A percentile compares a stretch with the other conserved stretches of the same genome.
Evolutionary conservation across 176 grass and related monocot genomes (phyloP).

Genomic region (Pontederia paniculata): DNA sequence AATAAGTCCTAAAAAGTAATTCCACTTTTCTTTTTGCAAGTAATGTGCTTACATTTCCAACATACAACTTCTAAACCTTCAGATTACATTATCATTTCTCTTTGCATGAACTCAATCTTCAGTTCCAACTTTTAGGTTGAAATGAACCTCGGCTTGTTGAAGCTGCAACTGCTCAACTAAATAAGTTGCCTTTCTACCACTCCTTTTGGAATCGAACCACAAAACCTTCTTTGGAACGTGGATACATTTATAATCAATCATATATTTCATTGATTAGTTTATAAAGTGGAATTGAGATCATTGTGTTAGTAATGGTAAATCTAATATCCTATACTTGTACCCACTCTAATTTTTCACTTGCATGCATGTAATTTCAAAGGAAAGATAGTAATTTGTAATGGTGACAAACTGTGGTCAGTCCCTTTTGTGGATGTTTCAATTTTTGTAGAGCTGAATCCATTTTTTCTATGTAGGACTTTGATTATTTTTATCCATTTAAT

Average conservation of each 20-base stretch:
- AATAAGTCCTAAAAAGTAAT: no score
- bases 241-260: background rate
- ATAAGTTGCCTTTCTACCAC: slow-evolving; percentile 90
- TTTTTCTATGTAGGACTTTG: no score
- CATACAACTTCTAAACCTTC: no score
- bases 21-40: no score
- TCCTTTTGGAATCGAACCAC: slow-evolving; percentile 98
- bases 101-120: background rate
- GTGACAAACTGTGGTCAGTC: background rate
- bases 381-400: no score
- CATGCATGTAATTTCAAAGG: no score
- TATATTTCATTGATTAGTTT: background rate
- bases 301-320: no score
- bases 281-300: no score
- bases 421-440: background rate
- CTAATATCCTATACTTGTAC: background rate
- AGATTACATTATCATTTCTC: background rate
- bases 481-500: no score
- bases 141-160: slow-evolving; percentile 70
- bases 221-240: slow-evolving; percentile 63
- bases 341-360: background rate
- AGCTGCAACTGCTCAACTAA: slow-evolving; percentile 77
- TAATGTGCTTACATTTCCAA: no score
- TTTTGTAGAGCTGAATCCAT: slow-evolving; percentile 1
- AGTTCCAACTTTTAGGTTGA: slow-evolving; percentile 50